phyloP scores from a whole-genome alignment of 768 basidiomycete genomes.

The Coprinopsis strossmayeri region DNA sequence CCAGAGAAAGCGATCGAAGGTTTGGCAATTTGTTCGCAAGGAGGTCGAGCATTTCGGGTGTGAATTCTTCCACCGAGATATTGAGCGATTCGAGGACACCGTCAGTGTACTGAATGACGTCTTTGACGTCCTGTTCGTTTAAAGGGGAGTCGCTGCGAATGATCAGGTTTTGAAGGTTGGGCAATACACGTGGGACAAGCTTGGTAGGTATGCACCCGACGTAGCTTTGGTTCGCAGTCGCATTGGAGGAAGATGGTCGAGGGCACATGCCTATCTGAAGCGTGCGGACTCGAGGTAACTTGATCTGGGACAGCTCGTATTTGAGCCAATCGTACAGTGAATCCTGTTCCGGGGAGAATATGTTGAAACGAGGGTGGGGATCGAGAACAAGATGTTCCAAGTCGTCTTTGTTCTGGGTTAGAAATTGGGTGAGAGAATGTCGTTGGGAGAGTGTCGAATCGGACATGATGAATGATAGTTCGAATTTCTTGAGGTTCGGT shows the following conservation, averaged over 20 bases:
- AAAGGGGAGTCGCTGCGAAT: neutral
- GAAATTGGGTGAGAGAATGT: constrained; percentile 1
- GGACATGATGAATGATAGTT: constrained; percentile 2
- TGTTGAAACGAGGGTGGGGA: constrained; percentile 15
- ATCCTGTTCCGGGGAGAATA: neutral
- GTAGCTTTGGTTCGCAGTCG: too few species aligned
- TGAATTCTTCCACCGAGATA: neutral
- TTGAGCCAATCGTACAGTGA: neutral
- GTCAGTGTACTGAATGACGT: neutral
- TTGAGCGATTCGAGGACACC: neutral
- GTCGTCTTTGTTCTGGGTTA: constrained; percentile 5
- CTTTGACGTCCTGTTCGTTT: neutral
- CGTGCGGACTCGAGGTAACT: constrained; percentile 5
- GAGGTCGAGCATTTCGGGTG: neutral
- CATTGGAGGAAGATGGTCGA: too few species aligned
- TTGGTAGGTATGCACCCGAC: neutral
- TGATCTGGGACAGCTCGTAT: constrained; percentile 6
- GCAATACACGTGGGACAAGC: neutral
- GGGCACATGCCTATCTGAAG: constrained; percentile 12
- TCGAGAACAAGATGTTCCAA: constrained; percentile 12
- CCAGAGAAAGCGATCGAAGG: neutral
- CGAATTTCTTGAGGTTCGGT: constrained; percentile 4
- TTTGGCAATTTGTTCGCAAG: neutral
- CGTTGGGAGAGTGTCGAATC: neutral
- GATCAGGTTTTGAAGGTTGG: neutral